Evolutionary conservation across 352 stramenopile species (phyloP), one percentile per base, ranked within the genome.

Genomic region (Phytophthora aleatoria): DNA sequence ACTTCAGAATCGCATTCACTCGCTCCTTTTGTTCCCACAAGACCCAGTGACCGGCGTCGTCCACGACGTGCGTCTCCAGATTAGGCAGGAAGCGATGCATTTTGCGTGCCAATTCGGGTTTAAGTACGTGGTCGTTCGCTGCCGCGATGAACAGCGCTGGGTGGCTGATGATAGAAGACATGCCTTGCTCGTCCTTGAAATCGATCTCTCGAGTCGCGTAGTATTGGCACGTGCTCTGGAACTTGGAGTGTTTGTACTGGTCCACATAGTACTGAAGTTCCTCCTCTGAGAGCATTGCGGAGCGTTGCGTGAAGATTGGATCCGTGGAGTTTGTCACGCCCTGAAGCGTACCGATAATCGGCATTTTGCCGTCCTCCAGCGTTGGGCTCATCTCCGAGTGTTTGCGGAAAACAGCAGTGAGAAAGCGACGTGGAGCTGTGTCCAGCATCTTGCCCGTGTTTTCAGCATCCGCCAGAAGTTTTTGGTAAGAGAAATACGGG

Each of bases 401-500:
- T 35, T 79, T 76, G 26, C 80, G 78, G 47, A 82, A 89, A 26
- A 86, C 63, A 8, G 69, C 69, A 16, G 67, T 81, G 68, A 89
- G 79, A 20, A 89, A 79, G 2, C 77, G 79, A 41, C 77, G 66
- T 2, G 79, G 70, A 16, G 71, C 58, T 16, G 63, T 28, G 45
- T 89, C 74, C 12, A 87, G 57, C 47, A 73, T 68, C 41, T 72
- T 69, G 45, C 67, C 77, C 10, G 77, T 78, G 49, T 69, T 62
- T 12, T 68, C 71, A 31, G 75, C 65, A 41, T 88, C 67, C 0
- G 72, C 70, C 28, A 89, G 50, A 24, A 91, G 47, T 36, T 84
- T 82, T 39, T 90, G 79, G 73, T 94, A 94, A 33, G 71, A 67
- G 50, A 94, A 90, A 58, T 77, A 64, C 45, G 80, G 81, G 44